A percentile compares a stretch with the other conserved stretches of the same genome.
Evolutionary conservation across 2,329 filamentous ascomycete species (phyloP).

Genomic region (Ceratocystis papillata): DNA sequence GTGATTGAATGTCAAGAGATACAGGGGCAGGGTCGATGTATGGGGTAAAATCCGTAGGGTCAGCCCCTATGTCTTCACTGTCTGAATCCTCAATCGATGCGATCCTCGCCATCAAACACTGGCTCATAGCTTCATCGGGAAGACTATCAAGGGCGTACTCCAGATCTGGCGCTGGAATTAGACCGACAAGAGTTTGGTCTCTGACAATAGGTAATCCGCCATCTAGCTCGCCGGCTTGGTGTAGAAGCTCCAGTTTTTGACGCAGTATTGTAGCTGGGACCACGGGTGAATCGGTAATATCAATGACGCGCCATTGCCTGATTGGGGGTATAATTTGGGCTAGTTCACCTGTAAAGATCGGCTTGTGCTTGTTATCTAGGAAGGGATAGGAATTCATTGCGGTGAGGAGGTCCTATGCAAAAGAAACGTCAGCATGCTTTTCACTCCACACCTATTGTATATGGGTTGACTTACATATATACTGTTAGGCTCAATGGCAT

Average conservation of each 20-base stretch:
- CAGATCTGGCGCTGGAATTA: conserved; percentile 88
- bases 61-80: conserved; percentile 40
- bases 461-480: conserved; percentile 58
- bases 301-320: conserved; percentile 68
- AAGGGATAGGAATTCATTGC: conserved; percentile 97
- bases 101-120: conserved; percentile 73
- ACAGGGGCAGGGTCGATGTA: conserved; percentile 90
- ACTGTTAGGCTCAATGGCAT: conserved; percentile 84
- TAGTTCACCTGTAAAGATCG: conserved; percentile 78
- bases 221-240: conserved; percentile 79
- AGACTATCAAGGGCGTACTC: conserved; percentile 86
- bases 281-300: conserved; percentile 72
- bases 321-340: conserved; percentile 73
- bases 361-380: conserved; percentile 91
- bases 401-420: conserved; percentile 65
- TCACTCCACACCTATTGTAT: neutral
- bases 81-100: conserved; percentile 54
- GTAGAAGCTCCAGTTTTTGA: conserved; percentile 67
- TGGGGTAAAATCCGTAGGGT: conserved; percentile 75
- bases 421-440: conserved; percentile 15
- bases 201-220: conserved; percentile 81
- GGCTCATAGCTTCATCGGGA: conserved; percentile 56
- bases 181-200: conserved; percentile 66
- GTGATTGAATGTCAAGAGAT: conserved; percentile 73
- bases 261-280: conserved; percentile 68